A percentile compares a stretch with the other conserved stretches of the same genome.
These are phyloP conservation scores for Naganishia onofrii DNA, from an alignment of 768 basidiomycete genomes.

Conservation along the genomic window DNA sequence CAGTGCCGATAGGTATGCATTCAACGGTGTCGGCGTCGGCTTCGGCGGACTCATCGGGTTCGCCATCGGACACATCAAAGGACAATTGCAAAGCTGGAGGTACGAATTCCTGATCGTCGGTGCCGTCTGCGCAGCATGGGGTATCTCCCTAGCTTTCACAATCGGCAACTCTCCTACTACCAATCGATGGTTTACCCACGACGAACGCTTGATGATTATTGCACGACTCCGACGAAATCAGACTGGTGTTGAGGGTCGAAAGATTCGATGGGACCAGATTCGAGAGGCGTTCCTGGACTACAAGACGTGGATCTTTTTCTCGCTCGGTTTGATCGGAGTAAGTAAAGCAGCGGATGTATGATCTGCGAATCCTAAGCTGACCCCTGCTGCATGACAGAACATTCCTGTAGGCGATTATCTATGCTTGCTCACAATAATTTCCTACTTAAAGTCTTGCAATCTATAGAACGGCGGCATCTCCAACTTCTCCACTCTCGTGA, in stretches of 20 bases:
- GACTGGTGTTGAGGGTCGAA: constrained; percentile 50
- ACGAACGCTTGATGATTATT: constrained; percentile 52
- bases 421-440: neutral
- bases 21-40: constrained; percentile 55
- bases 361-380: neutral
- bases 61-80: constrained; percentile 51
- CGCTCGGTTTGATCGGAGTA: constrained; percentile 44
- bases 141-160: constrained; percentile 41
- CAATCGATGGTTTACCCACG: constrained; percentile 45
- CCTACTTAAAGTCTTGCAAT: constrained; percentile 24
- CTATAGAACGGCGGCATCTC: constrained; percentile 50
- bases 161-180: constrained; percentile 52
- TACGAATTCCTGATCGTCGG: constrained; percentile 53
- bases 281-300: constrained; percentile 48
- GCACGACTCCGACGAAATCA: constrained; percentile 50
- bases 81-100: constrained; percentile 48
- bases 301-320: constrained; percentile 51
- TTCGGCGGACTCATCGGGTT: constrained; percentile 53
- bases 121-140: constrained; percentile 47
- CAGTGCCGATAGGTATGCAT: constrained; percentile 36
- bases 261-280: constrained; percentile 49
- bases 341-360: neutral
- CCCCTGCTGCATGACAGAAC: neutral
- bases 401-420: neutral
- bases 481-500: constrained; percentile 50